phyloP scores from a whole-genome alignment of 1,284 basidiomycete species.

The Rhodotorula glutinis region DNA sequence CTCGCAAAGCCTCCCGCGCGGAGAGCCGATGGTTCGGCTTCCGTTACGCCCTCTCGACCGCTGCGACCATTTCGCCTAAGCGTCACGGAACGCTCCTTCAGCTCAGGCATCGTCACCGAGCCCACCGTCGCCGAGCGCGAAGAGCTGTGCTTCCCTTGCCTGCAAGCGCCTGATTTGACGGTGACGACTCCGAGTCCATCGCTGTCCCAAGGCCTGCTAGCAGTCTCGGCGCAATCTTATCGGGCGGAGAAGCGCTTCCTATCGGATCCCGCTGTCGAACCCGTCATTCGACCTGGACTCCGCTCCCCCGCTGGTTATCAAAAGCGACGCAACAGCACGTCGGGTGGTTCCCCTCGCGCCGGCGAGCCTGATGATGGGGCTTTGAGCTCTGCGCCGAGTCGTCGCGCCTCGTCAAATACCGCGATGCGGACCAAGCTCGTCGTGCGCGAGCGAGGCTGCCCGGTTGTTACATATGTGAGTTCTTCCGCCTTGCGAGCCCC shows the following conservation, averaged over 20 bases:
- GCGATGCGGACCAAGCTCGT: constrained; percentile 67
- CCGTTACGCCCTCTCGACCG: background rate
- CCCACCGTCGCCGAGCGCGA: constrained; percentile 15
- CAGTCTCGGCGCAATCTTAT: background rate
- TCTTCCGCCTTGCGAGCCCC: constrained; percentile 1
- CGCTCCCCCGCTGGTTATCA: no score
- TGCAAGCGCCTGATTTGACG: background rate
- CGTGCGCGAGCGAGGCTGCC: constrained; percentile 74
- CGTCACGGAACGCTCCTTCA: constrained; percentile 6
- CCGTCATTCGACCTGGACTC: no score
- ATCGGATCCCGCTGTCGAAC: constrained; percentile 34
- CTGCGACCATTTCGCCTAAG: constrained; percentile 8
- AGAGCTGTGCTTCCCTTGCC: background rate
- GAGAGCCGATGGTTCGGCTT: no score
- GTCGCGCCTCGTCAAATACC: background rate
- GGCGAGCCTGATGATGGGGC: no score
- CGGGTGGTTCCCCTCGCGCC: no score
- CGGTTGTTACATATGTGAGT: constrained; percentile 76
- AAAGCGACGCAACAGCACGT: no score
- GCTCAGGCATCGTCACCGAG: constrained; percentile 8
- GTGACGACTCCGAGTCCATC: background rate
- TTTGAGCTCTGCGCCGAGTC: background rate
- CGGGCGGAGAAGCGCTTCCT: constrained; percentile 36
- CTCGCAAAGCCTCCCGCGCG: no score
- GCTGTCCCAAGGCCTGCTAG: background rate